Conservation (phyloP, 2,329 filamentous ascomycete species). For the Trichophyton equinum region DNA sequence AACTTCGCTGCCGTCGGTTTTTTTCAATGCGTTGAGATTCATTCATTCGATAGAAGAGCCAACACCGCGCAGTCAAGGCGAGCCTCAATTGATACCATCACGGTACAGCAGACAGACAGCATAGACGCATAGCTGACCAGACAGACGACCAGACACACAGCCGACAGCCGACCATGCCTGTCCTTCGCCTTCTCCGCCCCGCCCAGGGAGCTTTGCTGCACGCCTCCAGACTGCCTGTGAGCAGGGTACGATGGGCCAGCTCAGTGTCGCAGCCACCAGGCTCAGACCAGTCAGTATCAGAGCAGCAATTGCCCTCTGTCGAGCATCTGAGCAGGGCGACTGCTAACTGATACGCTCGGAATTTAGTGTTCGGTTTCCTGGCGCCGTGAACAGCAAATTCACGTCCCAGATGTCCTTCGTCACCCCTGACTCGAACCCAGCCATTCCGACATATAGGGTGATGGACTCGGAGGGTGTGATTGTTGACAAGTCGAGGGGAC, state of each 20-base stretch:
- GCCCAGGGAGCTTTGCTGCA: neutral
- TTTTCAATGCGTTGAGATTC: neutral
- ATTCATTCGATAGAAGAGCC: neutral
- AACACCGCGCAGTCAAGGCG: neutral
- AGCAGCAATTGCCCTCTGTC: no score
- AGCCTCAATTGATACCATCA: neutral
- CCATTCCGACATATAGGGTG: constrained; percentile 82
- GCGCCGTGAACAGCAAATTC: constrained; percentile 91
- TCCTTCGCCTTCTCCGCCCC: constrained; percentile 8
- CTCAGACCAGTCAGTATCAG: constrained; percentile 44
- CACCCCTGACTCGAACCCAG: constrained; percentile 55
- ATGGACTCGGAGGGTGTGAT: constrained; percentile 79
- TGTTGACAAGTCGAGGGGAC: constrained; percentile 58
- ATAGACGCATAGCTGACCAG: constrained; percentile 11
- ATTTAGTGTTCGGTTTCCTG: constrained; percentile 61
- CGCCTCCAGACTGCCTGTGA: constrained; percentile 7
- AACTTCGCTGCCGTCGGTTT: neutral
- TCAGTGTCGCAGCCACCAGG: constrained; percentile 47
- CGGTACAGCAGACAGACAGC: constrained; percentile 8
- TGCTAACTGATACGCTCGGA: neutral
- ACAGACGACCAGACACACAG: constrained; percentile 5
- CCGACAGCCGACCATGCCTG: constrained; percentile 5
- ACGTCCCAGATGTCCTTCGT: constrained; percentile 68
- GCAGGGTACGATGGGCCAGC: constrained; percentile 35
- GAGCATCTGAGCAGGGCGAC: neutral